These are phyloP conservation scores for Pseudozyma sp. DNA, from an alignment of 1,284 basidiomycete genomes.

Conservation along the genomic window DNA sequence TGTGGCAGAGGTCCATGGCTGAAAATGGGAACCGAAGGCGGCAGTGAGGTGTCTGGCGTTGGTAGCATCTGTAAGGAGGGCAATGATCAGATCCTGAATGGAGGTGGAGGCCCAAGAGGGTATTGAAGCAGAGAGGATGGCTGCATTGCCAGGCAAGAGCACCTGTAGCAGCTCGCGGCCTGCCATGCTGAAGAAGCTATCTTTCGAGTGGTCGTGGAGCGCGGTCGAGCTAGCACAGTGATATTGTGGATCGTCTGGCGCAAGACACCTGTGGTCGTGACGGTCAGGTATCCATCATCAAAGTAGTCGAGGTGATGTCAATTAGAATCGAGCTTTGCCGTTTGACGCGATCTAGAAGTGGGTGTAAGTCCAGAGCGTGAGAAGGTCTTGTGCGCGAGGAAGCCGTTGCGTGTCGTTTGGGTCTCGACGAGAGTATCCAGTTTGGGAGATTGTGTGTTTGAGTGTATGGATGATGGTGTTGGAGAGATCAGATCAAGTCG, in stretches of 20 bases:
- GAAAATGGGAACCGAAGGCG: constrained; percentile 52
- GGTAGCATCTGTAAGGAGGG: constrained; percentile 46
- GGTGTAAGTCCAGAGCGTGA: too few species aligned
- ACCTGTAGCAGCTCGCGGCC: constrained; percentile 54
- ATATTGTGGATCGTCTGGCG: too few species aligned
- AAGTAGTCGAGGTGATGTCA: too few species aligned
- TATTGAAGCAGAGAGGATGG: constrained; percentile 50
- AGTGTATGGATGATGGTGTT: too few species aligned
- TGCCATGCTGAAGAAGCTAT: constrained; percentile 18
- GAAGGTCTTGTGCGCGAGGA: too few species aligned
- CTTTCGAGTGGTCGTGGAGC: background rate
- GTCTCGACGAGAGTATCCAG: too few species aligned
- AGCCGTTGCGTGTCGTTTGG: too few species aligned
- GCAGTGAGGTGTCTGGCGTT: constrained; percentile 39
- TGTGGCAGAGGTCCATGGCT: constrained; percentile 43
- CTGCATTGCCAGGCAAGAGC: constrained; percentile 51
- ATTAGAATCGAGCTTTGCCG: too few species aligned
- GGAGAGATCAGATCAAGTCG: too few species aligned
- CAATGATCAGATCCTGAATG: constrained; percentile 41
- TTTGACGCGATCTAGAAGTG: background rate
- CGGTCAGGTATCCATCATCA: background rate
- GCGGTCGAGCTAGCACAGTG: too few species aligned
- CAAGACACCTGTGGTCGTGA: background rate
- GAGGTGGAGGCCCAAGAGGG: constrained; percentile 36
- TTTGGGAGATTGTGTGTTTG: too few species aligned